These are phyloP conservation scores for Olyra latifolia DNA, from an alignment of 176 grass and related monocot genomes.

Conservation along the genomic window DNA sequence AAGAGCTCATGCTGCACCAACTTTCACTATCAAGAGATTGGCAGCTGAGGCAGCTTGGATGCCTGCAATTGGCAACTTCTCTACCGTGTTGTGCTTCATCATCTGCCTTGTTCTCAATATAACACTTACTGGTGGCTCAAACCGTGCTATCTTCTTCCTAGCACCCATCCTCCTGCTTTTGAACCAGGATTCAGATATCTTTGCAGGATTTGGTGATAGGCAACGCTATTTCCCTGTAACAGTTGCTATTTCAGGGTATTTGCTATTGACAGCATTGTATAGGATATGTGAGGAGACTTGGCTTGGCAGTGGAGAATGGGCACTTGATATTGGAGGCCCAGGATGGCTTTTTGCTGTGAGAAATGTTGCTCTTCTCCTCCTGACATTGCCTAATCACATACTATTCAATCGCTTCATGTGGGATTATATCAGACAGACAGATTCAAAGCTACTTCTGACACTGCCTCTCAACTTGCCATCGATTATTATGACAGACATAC, in stretches of 20 bases:
- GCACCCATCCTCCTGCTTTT: constrained; percentile 90
- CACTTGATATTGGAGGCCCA: constrained; percentile 76
- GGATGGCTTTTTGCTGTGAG: constrained; percentile 90
- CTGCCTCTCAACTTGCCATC: constrained; percentile 92
- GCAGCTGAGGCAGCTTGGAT: constrained; percentile 98
- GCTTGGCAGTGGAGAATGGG: constrained; percentile 69
- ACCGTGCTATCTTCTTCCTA: constrained; percentile 92
- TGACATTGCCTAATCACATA: constrained; percentile 95
- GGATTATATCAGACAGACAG: constrained; percentile 97
- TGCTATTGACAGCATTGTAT: constrained; percentile 78
- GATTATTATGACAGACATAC: constrained; percentile 86
- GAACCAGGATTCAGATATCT: constrained; percentile 97
- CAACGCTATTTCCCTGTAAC: constrained; percentile 93
- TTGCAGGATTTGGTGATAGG: constrained; percentile 88
- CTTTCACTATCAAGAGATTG: constrained; percentile 94
- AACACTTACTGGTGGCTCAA: constrained; percentile 85
- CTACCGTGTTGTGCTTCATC: constrained; percentile 78
- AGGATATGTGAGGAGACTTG: constrained; percentile 85
- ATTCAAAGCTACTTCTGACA: constrained; percentile 77
- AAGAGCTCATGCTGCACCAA: constrained; percentile 70
- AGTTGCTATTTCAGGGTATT: constrained; percentile 72
- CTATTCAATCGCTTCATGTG: constrained; percentile 99
- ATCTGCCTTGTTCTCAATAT: constrained; percentile 90
- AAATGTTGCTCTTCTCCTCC: constrained; percentile 74
- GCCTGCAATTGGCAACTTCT: constrained; percentile 92